Evolutionary conservation across 2,329 filamentous ascomycete species (phyloP).

Genomic region (Hortaea werneckii): DNA sequence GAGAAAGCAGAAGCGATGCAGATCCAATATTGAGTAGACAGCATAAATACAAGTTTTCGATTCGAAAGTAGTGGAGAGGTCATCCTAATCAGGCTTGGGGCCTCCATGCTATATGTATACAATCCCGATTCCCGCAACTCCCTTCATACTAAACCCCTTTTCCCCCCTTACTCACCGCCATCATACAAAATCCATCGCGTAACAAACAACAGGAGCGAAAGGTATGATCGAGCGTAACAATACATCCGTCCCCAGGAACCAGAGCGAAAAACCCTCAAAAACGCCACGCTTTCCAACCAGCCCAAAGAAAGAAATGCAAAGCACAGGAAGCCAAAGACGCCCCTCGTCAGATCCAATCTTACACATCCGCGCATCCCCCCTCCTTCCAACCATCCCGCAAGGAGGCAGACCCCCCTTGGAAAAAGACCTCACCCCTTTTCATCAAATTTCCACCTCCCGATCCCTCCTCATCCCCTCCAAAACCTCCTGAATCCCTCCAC

Average conservation of each 20-base stretch:
- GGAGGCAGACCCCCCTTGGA: neutral
- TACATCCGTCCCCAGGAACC: too few species aligned
- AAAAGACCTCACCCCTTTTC: too few species aligned
- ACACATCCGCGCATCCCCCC: neutral
- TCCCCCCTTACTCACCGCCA: neutral
- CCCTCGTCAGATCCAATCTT: neutral
- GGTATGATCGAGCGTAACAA: neutral
- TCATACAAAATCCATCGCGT: neutral
- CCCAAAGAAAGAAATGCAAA: too few species aligned
- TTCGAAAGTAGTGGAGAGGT: constrained; percentile 12
- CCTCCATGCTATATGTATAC: neutral
- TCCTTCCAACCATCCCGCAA: neutral
- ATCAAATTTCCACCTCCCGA: constrained; percentile 21
- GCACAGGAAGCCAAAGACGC: too few species aligned
- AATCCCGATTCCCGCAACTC: neutral
- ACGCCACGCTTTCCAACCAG: too few species aligned
- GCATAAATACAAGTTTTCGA: too few species aligned
- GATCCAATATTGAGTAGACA: too few species aligned
- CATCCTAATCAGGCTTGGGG: constrained; percentile 8
- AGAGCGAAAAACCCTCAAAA: too few species aligned
- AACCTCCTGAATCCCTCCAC: constrained; percentile 58
- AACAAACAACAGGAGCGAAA: neutral
- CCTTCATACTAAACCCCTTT: neutral
- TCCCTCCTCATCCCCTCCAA: constrained; percentile 60
- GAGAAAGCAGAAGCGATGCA: too few species aligned